Evolutionary conservation across 225 moss, liverwort and hornwort species (phyloP).

Genomic region (Polytrichum formosum): DNA sequence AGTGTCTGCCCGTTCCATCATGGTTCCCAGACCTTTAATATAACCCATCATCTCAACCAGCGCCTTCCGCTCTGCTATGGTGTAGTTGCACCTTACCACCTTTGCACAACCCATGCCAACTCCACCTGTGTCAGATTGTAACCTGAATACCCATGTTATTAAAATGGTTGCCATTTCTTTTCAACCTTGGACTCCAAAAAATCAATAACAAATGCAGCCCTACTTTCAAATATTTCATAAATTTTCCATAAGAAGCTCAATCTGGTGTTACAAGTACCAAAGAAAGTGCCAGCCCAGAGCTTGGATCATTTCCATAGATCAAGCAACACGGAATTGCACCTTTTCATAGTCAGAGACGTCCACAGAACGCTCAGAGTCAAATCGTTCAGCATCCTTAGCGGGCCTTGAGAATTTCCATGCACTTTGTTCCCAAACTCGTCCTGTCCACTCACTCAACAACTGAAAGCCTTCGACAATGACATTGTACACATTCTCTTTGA

Average conservation of each 20-base stretch:
- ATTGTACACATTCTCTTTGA: constrained; percentile 80
- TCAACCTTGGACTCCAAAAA: no score
- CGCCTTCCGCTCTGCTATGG: constrained; percentile 74
- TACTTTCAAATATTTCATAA: no score
- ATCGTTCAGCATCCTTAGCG: constrained; percentile 85
- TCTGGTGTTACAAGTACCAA: no score
- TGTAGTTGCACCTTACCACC: constrained; percentile 95
- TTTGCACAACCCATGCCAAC: constrained; percentile 23
- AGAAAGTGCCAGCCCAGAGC: no score
- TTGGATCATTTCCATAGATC: background rate
- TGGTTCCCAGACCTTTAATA: constrained; percentile 90
- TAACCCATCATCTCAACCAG: constrained; percentile 77
- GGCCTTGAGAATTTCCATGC: constrained; percentile 98
- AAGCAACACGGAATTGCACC: constrained; percentile 28
- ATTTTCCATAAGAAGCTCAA: no score
- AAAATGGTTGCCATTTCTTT: no score
- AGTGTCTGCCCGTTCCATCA: constrained; percentile 94
- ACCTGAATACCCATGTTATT: no score
- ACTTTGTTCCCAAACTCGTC: constrained; percentile 96
- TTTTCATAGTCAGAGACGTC: constrained; percentile 91
- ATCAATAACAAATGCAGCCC: no score
- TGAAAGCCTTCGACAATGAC: constrained; percentile 89
- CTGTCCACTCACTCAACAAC: constrained; percentile 92
- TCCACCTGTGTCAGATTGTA: no score
- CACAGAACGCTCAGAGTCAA: constrained; percentile 45